Evolutionary conservation across 2,329 filamentous ascomycete genomes (phyloP).

Genomic region (Berkeleyomyces basicola): DNA sequence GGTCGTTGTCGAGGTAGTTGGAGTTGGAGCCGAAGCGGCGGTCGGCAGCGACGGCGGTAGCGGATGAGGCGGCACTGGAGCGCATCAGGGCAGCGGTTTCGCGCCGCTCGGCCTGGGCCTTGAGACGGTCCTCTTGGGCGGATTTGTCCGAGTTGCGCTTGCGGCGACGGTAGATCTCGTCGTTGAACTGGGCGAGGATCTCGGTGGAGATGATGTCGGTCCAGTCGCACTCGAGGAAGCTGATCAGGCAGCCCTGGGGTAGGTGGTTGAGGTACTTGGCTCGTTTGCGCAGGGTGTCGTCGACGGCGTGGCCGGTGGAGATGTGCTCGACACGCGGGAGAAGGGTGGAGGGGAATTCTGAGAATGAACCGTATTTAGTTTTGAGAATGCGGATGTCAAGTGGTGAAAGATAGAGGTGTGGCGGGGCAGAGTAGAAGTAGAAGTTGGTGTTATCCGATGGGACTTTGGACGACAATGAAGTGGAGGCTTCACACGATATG

Average conservation of each 20-base stretch:
- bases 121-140: slow-evolving; percentile 69
- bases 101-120: slow-evolving; percentile 62
- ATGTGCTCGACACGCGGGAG: slow-evolving; percentile 79
- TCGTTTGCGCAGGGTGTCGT: slow-evolving; percentile 67
- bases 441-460: slow-evolving; percentile 2
- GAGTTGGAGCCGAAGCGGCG: background rate
- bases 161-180: slow-evolving; percentile 59
- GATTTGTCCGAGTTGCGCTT: slow-evolving; percentile 72
- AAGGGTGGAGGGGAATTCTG: slow-evolving; percentile 68
- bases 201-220: slow-evolving; percentile 68
- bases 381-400: slow-evolving; percentile 87
- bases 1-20: background rate
- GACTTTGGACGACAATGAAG: background rate
- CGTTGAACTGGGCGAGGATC: slow-evolving; percentile 57
- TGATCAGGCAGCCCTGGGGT: slow-evolving; percentile 79
- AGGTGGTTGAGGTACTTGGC: slow-evolving; percentile 79
- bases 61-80: slow-evolving; percentile 21
- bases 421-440: slow-evolving; percentile 75
- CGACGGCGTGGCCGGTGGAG: slow-evolving; percentile 71
- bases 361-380: slow-evolving; percentile 70
- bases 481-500: background rate
- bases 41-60: background rate
- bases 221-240: slow-evolving; percentile 88
- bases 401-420: slow-evolving; percentile 78
- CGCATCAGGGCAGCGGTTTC: slow-evolving; percentile 54